Conservation (phyloP, 495 filamentous ascomycete species). For the Neurospora africana region DNA sequence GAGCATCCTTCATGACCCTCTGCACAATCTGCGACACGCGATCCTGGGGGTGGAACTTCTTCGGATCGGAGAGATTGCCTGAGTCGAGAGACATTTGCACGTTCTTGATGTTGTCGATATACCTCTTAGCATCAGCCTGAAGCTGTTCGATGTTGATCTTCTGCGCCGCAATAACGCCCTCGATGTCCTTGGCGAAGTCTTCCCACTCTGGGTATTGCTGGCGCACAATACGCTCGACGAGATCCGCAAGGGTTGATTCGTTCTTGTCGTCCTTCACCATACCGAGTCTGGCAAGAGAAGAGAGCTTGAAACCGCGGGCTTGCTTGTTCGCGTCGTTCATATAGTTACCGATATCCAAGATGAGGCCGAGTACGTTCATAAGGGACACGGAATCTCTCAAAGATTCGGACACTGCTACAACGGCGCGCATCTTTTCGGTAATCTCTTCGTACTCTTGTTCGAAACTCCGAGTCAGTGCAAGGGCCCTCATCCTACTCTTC, state of each 20-base stretch:
- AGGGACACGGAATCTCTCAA: slow-evolving; percentile 80
- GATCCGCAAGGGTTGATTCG: slow-evolving; percentile 86
- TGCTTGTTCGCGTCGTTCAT: slow-evolving; percentile 99
- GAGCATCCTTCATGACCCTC: slow-evolving; percentile 89
- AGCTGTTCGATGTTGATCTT: slow-evolving; percentile 95
- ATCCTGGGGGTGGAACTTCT: slow-evolving; percentile 97
- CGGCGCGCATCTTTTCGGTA: slow-evolving; percentile 64
- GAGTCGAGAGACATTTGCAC: slow-evolving; percentile 84
- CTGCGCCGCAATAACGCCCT: slow-evolving; percentile 68
- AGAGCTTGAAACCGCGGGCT: slow-evolving; percentile 93
- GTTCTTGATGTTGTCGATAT: slow-evolving; percentile 90
- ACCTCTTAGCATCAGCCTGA: slow-evolving; percentile 77
- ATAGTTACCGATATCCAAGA: slow-evolving; percentile 96
- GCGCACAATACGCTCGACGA: slow-evolving; percentile 94
- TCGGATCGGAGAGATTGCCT: slow-evolving; percentile 89
- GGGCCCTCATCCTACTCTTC: slow-evolving; percentile 91
- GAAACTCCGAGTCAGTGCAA: slow-evolving; percentile 73
- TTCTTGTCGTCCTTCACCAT: slow-evolving; percentile 99
- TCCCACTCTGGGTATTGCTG: slow-evolving; percentile 96
- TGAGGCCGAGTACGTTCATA: slow-evolving; percentile 92
- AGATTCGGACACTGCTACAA: slow-evolving; percentile 79
- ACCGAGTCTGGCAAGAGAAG: slow-evolving; percentile 82
- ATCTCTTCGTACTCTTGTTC: slow-evolving; percentile 90
- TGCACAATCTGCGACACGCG: slow-evolving; percentile 86
- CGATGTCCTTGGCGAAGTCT: slow-evolving; percentile 74